A percentile compares a stretch with the other conserved stretches of the same genome.
phyloP scores from a whole-genome alignment of 2,329 filamentous ascomycete genomes.

The Diplodia mutila region DNA sequence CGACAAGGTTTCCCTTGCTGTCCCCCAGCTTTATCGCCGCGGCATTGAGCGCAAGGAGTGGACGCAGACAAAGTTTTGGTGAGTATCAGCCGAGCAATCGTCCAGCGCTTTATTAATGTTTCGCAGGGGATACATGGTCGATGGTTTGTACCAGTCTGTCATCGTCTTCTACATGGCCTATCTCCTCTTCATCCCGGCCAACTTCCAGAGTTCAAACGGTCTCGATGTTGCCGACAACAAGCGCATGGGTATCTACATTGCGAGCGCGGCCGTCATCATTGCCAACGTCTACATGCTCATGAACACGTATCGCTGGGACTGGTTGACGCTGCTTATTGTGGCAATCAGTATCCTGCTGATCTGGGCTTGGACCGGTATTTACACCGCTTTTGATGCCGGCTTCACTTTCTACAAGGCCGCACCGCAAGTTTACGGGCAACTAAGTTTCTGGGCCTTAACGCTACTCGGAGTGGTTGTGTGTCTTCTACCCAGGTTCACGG shows the following conservation, averaged over 20 bases:
- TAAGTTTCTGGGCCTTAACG: conserved; percentile 86
- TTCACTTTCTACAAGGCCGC: conserved; percentile 76
- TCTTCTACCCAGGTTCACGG: conserved; percentile 81
- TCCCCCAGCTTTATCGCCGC: conserved; percentile 91
- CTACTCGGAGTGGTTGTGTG: conserved; percentile 80
- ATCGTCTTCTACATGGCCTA: conserved; percentile 94
- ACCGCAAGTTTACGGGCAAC: conserved; percentile 74
- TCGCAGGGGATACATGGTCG: conserved; percentile 77
- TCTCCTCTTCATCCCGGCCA: conserved; percentile 71
- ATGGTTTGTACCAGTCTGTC: conserved; percentile 92
- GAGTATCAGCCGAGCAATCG: conserved; percentile 44
- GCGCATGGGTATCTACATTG: conserved; percentile 85
- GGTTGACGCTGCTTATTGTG: conserved; percentile 86
- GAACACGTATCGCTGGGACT: conserved; percentile 98
- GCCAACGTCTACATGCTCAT: conserved; percentile 95
- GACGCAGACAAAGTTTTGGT: conserved; percentile 97
- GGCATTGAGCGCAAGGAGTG: conserved; percentile 96
- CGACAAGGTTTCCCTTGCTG: conserved; percentile 88
- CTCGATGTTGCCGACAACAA: conserved; percentile 76
- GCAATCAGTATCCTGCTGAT: conserved; percentile 81
- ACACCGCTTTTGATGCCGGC: conserved; percentile 64
- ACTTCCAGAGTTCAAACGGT: conserved; percentile 72
- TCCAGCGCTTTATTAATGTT: conserved; percentile 29
- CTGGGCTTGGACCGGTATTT: conserved; percentile 95
- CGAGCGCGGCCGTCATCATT: conserved; percentile 78